These are phyloP conservation scores for Tetracladium setigerum DNA, from an alignment of 495 filamentous ascomycete species.

Conservation along the genomic window DNA sequence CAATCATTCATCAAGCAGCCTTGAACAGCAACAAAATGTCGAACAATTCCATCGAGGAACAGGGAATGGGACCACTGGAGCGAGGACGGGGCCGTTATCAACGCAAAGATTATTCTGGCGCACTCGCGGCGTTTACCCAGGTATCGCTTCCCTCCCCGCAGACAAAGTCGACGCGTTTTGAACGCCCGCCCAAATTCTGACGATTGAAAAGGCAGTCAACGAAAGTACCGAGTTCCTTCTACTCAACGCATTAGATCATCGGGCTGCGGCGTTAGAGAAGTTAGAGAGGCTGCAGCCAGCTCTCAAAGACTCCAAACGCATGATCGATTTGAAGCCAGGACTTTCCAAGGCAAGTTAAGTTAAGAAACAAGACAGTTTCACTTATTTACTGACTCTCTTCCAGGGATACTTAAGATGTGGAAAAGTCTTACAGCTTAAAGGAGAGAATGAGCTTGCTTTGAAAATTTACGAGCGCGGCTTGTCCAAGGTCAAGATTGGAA, in stretches of 20 bases:
- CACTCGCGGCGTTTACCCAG: slow-evolving; percentile 9
- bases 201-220: slow-evolving; percentile 13
- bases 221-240: slow-evolving; percentile 14
- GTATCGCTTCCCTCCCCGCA: not conserved
- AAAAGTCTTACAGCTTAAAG: slow-evolving; percentile 19
- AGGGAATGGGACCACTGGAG: slow-evolving; percentile 24
- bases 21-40: no score
- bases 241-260: slow-evolving; percentile 20
- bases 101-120: slow-evolving; percentile 13
- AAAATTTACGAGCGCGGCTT: slow-evolving; percentile 23
- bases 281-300: slow-evolving; percentile 13
- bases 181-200: not conserved
- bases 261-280: slow-evolving; percentile 23
- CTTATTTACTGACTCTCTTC: not conserved
- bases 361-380: not conserved
- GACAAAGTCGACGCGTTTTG: no score
- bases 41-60: not conserved
- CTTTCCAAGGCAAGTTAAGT: slow-evolving; percentile 13
- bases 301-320: slow-evolving; percentile 19
- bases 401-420: slow-evolving; percentile 24
- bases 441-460: slow-evolving; percentile 17
- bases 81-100: slow-evolving; percentile 19
- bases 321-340: slow-evolving; percentile 21
- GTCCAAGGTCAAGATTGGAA: slow-evolving; percentile 20
- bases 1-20: no score